A percentile compares a stretch with the other conserved stretches of the same genome.
Conservation (phyloP, 2,329 filamentous ascomycete species). For the Orbilia blumenaviensis region DNA sequence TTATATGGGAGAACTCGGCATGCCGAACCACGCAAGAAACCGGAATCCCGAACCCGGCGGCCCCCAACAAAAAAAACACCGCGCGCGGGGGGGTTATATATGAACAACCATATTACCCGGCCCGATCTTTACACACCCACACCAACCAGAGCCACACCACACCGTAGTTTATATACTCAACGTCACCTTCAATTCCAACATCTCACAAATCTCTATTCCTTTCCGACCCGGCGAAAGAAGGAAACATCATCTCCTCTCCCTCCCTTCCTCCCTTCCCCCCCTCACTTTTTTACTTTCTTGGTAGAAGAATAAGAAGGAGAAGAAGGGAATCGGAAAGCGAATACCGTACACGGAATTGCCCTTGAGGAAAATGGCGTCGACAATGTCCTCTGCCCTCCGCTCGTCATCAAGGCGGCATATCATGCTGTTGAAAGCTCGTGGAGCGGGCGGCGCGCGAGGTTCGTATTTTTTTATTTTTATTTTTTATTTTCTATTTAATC, state of each 20-base stretch:
- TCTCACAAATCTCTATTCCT: too few relatives aligned
- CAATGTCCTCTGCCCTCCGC: constrained; percentile 51
- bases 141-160: constrained; percentile 1
- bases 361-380: constrained; percentile 32
- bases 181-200: constrained; percentile 10
- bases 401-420: constrained; percentile 37
- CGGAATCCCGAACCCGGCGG: constrained; percentile 18
- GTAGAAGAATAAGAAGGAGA: not conserved
- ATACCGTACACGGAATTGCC: too few relatives aligned
- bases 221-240: not conserved
- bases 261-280: not conserved
- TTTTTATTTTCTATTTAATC: too few relatives aligned
- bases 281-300: not conserved
- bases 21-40: constrained; percentile 19
- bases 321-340: not conserved
- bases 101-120: constrained; percentile 47
- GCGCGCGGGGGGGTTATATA: too few relatives aligned
- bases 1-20: constrained; percentile 29
- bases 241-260: too few relatives aligned
- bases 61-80: constrained; percentile 46
- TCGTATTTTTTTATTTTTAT: too few relatives aligned
- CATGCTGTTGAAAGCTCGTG: constrained; percentile 26
- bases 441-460: constrained; percentile 37
- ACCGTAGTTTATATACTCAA: too few relatives aligned
- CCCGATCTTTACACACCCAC: constrained; percentile 22